phyloP scores from a whole-genome alignment of 2,329 filamentous ascomycete species.

The Ophiostoma ulmi region DNA sequence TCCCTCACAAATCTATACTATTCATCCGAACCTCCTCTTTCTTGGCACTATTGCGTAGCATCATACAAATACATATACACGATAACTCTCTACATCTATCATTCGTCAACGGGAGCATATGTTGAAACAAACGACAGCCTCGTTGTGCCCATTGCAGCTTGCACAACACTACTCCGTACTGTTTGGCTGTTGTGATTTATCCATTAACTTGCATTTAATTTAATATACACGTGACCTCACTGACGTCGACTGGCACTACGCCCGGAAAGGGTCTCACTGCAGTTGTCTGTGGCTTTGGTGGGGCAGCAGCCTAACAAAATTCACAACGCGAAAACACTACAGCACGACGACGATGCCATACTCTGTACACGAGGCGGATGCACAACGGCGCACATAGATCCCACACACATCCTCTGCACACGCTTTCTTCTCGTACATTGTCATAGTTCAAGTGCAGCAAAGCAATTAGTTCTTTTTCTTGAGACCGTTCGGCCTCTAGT shows the following conservation, averaged over 20 bases:
- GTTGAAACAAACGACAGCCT: not conserved
- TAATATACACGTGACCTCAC: not conserved
- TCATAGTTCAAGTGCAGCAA: not conserved
- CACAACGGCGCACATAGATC: slow-evolving; percentile 1
- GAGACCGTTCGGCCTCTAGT: not conserved
- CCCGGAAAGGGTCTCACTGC: slow-evolving; percentile 6
- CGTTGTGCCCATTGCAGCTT: not conserved
- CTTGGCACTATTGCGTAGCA: too few species aligned
- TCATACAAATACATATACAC: too few species aligned
- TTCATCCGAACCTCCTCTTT: too few species aligned
- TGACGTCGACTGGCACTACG: slow-evolving; percentile 1
- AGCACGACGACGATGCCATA: slow-evolving; percentile 1
- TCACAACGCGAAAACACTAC: slow-evolving; percentile 12
- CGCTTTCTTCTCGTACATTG: not conserved
- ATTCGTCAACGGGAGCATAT: not conserved
- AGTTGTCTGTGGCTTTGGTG: slow-evolving; percentile 15
- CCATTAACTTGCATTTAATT: not conserved
- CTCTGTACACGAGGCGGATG: slow-evolving; percentile 3
- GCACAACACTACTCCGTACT: not conserved
- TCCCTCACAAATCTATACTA: too few species aligned
- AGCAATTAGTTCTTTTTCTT: not conserved
- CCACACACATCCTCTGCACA: slow-evolving; percentile 14
- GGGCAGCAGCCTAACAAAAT: slow-evolving; percentile 21
- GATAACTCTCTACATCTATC: too few species aligned
- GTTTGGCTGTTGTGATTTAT: not conserved